Evolutionary conservation across 1,284 basidiomycete species (phyloP).

Genomic region (Paramarasmius palmivorus): DNA sequence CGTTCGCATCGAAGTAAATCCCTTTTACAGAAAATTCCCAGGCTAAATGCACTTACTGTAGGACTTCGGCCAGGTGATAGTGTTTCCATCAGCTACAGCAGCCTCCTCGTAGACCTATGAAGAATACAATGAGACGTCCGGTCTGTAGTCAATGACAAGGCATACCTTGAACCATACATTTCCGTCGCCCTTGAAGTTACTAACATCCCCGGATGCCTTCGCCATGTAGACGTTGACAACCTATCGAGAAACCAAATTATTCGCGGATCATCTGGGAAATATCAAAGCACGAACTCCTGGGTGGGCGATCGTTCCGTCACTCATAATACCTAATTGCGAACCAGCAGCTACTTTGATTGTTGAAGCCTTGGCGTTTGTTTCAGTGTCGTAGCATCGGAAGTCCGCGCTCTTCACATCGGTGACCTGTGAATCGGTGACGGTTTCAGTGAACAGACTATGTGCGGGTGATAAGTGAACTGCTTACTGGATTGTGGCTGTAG

Average conservation of each 20-base stretch:
- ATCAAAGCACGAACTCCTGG: constrained; percentile 26
- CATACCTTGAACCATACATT: constrained; percentile 40
- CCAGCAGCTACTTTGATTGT: constrained; percentile 38
- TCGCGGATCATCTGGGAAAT: not conserved
- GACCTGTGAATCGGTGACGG: constrained; percentile 24
- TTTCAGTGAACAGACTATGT: not conserved
- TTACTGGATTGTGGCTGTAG: constrained; percentile 39
- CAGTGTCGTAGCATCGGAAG: constrained; percentile 41
- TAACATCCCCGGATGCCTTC: constrained; percentile 32
- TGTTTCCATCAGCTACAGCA: constrained; percentile 38
- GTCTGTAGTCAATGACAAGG: not conserved
- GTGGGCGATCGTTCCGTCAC: constrained; percentile 38
- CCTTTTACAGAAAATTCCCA: not conserved
- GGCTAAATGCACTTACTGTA: constrained; percentile 20
- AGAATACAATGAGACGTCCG: not conserved
- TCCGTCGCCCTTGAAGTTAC: constrained; percentile 36
- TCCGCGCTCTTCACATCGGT: constrained; percentile 36
- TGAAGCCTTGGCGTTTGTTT: constrained; percentile 30
- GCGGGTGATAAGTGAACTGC: not conserved
- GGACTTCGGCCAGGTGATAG: constrained; percentile 42
- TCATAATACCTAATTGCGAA: constrained; percentile 31
- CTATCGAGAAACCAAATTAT: constrained; percentile 13
- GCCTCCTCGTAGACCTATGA: constrained; percentile 38
- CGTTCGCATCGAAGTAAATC: not conserved
- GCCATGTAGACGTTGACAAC: constrained; percentile 42